phyloP scores from a whole-genome alignment of 1,284 basidiomycete species.

The Leccinum subfulvum region DNA sequence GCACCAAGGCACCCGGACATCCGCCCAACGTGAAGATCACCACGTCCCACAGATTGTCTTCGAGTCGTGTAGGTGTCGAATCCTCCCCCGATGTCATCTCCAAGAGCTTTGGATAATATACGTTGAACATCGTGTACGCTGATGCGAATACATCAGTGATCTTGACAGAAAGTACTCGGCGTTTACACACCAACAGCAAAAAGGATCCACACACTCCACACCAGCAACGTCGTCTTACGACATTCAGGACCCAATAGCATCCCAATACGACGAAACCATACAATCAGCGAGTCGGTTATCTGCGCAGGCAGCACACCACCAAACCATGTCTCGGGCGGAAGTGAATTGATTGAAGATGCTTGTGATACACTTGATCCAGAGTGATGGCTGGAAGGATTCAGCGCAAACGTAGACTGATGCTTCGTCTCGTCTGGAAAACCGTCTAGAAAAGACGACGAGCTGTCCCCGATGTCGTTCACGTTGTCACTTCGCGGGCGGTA shows the following conservation, averaged over 20 bases:
- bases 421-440: slow-evolving; percentile 21
- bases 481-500: slow-evolving; percentile 24
- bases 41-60: slow-evolving; percentile 77
- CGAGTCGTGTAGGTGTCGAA: slow-evolving; percentile 48
- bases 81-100: slow-evolving; percentile 49
- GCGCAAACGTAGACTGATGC: background rate
- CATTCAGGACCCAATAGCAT: slow-evolving; percentile 83
- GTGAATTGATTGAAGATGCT: slow-evolving; percentile 28
- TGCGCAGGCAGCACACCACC: slow-evolving; percentile 44
- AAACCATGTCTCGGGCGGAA: slow-evolving; percentile 39
- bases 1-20: slow-evolving; percentile 81
- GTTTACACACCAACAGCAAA: slow-evolving; percentile 71
- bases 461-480: background rate
- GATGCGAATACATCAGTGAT: background rate
- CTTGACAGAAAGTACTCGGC: slow-evolving; percentile 8
- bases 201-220: slow-evolving; percentile 82
- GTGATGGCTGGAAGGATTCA: slow-evolving; percentile 10
- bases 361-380: slow-evolving; percentile 18
- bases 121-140: slow-evolving; percentile 97
- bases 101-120: slow-evolving; percentile 88
- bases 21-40: slow-evolving; percentile 82
- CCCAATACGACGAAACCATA: slow-evolving; percentile 70
- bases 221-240: slow-evolving; percentile 77
- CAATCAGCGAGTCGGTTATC: slow-evolving; percentile 51
- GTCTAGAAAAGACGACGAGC: slow-evolving; percentile 11